A percentile compares a stretch with the other conserved stretches of the same genome.
phyloP scores from a whole-genome alignment of 495 filamentous ascomycete genomes.

The Penicillium paxilli region DNA sequence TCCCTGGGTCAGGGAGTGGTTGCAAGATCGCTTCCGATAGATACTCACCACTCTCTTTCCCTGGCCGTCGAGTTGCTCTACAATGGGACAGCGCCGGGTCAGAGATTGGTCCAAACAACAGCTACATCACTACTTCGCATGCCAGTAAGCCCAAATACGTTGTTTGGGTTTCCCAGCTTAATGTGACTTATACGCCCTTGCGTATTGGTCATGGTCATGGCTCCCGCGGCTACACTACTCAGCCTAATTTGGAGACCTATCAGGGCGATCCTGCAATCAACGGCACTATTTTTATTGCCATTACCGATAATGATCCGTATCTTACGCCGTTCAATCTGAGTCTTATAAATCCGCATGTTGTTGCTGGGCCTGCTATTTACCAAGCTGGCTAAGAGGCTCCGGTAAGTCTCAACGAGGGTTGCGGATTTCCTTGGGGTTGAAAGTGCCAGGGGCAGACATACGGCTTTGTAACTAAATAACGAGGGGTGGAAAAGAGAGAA shows the following conservation, averaged over 20 bases:
- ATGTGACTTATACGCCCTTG: conserved; percentile 77
- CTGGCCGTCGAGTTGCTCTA: conserved; percentile 71
- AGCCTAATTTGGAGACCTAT: conserved; percentile 64
- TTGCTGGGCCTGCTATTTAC: conserved; percentile 72
- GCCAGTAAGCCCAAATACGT: conserved; percentile 66
- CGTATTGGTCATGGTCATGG: conserved; percentile 47
- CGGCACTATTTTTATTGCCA: conserved; percentile 74
- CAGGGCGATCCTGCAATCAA: conserved; percentile 70
- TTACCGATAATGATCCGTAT: conserved; percentile 68
- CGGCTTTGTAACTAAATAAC: too few species aligned
- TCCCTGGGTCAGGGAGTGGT: conserved; percentile 52
- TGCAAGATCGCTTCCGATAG: conserved; percentile 64
- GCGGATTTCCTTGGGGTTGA: background rate
- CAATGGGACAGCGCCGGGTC: conserved; percentile 72
- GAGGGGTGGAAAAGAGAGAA: too few species aligned
- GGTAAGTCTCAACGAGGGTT: background rate
- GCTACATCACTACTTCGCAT: conserved; percentile 65
- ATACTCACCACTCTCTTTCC: conserved; percentile 66
- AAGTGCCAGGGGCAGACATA: too few species aligned
- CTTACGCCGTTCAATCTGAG: conserved; percentile 77
- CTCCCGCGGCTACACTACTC: conserved; percentile 64
- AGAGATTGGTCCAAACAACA: conserved; percentile 76
- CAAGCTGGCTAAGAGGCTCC: conserved; percentile 85
- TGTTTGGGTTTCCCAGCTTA: conserved; percentile 79
- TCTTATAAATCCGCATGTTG: conserved; percentile 74